phyloP scores from a whole-genome alignment of 2,329 filamentous ascomycete genomes.

The Talaromyces albobiverticillius region DNA sequence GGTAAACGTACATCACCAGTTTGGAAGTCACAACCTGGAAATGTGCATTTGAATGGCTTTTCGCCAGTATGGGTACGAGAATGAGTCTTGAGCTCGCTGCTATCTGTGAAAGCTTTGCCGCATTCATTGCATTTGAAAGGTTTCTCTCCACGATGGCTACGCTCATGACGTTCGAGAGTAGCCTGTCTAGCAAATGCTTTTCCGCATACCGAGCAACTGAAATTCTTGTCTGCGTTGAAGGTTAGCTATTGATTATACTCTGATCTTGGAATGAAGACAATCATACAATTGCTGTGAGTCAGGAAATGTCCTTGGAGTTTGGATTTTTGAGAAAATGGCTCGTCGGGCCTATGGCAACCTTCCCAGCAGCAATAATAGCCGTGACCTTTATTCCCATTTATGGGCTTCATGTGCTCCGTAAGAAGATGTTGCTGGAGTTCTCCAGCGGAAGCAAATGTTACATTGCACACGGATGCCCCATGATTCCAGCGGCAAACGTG shows the following conservation, averaged over 20 bases:
- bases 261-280: neutral
- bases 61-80: slow-evolving; percentile 42
- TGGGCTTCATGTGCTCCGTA: slow-evolving; percentile 33
- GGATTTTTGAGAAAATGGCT: slow-evolving; percentile 45
- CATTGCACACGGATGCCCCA: slow-evolving; percentile 31
- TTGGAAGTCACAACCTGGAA: slow-evolving; percentile 41
- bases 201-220: slow-evolving; percentile 39
- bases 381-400: slow-evolving; percentile 37
- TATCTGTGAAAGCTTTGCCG: slow-evolving; percentile 43
- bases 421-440: slow-evolving; percentile 41
- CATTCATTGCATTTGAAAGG: slow-evolving; percentile 41
- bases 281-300: slow-evolving; percentile 44
- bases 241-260: slow-evolving; percentile 1
- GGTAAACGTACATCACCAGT: slow-evolving; percentile 39
- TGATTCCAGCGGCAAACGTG: slow-evolving; percentile 39
- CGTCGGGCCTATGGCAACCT: slow-evolving; percentile 40
- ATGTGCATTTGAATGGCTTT: slow-evolving; percentile 43
- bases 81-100: slow-evolving; percentile 45
- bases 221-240: slow-evolving; percentile 36
- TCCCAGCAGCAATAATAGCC: slow-evolving; percentile 46
- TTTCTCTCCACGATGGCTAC: slow-evolving; percentile 44
- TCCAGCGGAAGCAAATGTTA: slow-evolving; percentile 32
- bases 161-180: slow-evolving; percentile 42
- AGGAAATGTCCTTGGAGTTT: slow-evolving; percentile 45
- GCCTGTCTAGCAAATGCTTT: slow-evolving; percentile 43